Conservation (phyloP, 1,139 yeast genomes). For the Debaryomyces psychrophilus region DNA sequence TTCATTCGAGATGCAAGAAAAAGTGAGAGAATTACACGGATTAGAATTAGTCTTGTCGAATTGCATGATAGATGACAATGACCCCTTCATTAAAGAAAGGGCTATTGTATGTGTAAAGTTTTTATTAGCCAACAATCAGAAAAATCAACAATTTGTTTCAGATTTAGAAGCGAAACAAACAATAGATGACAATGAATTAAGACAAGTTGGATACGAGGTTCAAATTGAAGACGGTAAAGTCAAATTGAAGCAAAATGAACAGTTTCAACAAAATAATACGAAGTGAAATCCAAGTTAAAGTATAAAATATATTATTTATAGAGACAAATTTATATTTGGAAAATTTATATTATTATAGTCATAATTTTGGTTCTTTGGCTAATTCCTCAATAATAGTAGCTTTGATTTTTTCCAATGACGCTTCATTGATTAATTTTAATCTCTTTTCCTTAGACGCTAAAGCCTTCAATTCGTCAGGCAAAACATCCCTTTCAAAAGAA, state of each 20-base stretch:
- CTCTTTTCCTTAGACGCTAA: slow-evolving; percentile 74
- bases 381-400: slow-evolving; percentile 72
- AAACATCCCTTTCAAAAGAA: slow-evolving; percentile 82
- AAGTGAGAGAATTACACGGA: slow-evolving; percentile 66
- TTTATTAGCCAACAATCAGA: slow-evolving; percentile 60
- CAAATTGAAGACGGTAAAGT: slow-evolving; percentile 42
- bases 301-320: slow-evolving; percentile 7
- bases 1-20: slow-evolving; percentile 63
- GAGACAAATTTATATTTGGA: neutral
- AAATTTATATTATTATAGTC: neutral
- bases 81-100: slow-evolving; percentile 86
- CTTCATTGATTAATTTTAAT: slow-evolving; percentile 71
- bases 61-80: slow-evolving; percentile 83
- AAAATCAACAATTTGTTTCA: slow-evolving; percentile 77
- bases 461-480: slow-evolving; percentile 83
- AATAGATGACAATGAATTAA: slow-evolving; percentile 37
- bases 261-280: neutral
- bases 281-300: slow-evolving; percentile 3
- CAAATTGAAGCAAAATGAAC: slow-evolving; percentile 19
- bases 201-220: slow-evolving; percentile 46
- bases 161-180: slow-evolving; percentile 41
- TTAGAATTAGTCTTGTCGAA: slow-evolving; percentile 73
- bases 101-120: slow-evolving; percentile 78
- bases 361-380: slow-evolving; percentile 38
- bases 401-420: slow-evolving; percentile 75